Conservation (phyloP, 2,329 filamentous ascomycete genomes). For the Aureobasidium zeae region DNA sequence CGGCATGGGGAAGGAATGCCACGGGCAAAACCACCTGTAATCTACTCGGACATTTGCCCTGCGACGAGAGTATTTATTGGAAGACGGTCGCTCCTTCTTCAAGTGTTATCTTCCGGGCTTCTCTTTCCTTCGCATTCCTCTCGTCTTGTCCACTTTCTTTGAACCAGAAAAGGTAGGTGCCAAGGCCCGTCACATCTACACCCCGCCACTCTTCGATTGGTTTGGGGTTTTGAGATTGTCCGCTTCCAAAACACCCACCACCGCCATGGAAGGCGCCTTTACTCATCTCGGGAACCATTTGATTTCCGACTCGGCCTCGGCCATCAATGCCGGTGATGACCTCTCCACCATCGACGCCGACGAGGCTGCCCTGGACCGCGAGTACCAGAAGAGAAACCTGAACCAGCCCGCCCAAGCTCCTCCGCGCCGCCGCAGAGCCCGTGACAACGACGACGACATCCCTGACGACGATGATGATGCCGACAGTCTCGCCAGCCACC, state of each 20-base stretch:
- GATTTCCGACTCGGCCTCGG: constrained; percentile 72
- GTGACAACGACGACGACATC: constrained; percentile 73
- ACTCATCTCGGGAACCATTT: constrained; percentile 80
- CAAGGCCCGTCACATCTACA: constrained; percentile 5
- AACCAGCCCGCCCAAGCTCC: constrained; percentile 36
- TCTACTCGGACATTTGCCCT: no score
- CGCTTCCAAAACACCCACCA: constrained; percentile 8
- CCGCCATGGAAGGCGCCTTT: constrained; percentile 72
- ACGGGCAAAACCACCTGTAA: not conserved
- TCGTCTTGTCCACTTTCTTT: not conserved
- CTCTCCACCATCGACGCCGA: constrained; percentile 42
- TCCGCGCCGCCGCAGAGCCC: constrained; percentile 58
- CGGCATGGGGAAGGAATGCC: no score
- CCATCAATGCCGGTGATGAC: constrained; percentile 81
- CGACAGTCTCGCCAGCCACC: constrained; percentile 68
- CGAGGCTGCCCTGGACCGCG: constrained; percentile 68
- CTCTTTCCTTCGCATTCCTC: not conserved
- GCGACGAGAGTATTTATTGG: not conserved
- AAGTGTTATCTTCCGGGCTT: not conserved
- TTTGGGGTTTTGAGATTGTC: constrained; percentile 8
- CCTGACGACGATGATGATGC: constrained; percentile 53
- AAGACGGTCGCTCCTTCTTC: constrained; percentile 1
- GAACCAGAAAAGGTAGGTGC: not conserved
- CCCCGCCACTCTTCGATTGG: constrained; percentile 12
- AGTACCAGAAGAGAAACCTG: constrained; percentile 48